Evolutionary conservation across 768 basidiomycete species (phyloP).

Genomic region (Pleurotus giganteus): DNA sequence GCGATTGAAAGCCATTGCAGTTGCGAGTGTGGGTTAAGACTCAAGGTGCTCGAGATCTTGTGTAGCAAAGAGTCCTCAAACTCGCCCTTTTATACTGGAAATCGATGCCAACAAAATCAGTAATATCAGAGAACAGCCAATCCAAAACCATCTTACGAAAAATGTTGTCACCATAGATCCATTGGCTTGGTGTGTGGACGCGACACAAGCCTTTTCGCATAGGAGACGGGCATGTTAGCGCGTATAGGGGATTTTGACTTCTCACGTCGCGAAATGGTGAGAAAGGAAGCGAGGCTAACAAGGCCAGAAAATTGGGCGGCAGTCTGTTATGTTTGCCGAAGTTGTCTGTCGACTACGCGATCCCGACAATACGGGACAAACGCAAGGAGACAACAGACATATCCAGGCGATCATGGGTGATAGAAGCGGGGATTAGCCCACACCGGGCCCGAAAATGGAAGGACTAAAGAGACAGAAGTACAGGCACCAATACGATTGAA

Average conservation of each 20-base stretch:
- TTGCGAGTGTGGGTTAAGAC: neutral
- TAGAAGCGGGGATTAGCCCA: neutral
- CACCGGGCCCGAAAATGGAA: neutral
- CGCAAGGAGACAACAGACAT: neutral
- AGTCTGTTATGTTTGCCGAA: neutral
- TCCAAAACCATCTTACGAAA: neutral
- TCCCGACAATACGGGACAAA: constrained; percentile 5
- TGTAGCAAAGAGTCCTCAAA: neutral
- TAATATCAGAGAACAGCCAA: neutral
- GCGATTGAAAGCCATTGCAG: constrained; percentile 3
- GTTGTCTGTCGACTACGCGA: neutral
- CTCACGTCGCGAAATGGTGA: neutral
- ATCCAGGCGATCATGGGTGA: neutral
- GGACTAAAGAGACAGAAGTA: neutral
- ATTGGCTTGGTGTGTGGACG: constrained; percentile 9
- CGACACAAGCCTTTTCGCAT: neutral
- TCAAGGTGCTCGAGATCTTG: constrained; percentile 1
- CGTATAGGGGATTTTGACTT: neutral
- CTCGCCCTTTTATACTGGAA: constrained; percentile 7
- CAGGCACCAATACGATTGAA: neutral
- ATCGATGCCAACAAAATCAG: neutral
- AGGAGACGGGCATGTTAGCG: neutral
- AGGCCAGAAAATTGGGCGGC: neutral
- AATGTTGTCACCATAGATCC: neutral
- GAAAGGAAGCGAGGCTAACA: neutral